Base-by-base conservation (phyloP, 2,329 filamentous ascomycete species). In the Aspergillus terreus region DNA sequence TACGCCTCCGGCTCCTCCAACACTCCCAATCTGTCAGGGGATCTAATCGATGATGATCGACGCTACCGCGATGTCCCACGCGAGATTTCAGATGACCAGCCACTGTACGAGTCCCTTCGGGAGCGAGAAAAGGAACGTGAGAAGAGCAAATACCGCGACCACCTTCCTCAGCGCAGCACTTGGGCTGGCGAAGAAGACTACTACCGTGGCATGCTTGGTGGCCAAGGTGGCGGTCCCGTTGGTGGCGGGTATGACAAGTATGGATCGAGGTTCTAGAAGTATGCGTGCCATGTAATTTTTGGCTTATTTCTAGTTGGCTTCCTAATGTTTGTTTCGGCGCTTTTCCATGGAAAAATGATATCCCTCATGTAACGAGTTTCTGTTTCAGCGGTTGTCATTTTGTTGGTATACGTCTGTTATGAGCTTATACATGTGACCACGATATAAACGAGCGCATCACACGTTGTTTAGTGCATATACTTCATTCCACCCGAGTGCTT, bases 131-230 rank as follows among this genome's bases (percentile, higher is more conserved):
- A 61, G 42, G 65, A 65, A 38, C 61, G 62, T 25, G 67, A 67
- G 44, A 66, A 59, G 40, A 58, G 46, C 41, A 61, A 60, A 30
- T 62, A 67, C 46, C 58, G 61, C 35, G 62, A 65, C 41, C 58
- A 63, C 38, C 49, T 49, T 5, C 47, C 57, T 12, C 53, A 59
- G 14, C 61, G 64, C 35, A 58, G 59, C 32, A 64, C 57, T 43
- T 70, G 70, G 52, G 59, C 55, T 23, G 61, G 51, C 40, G 69
- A 69, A 15, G 71, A 73, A 21, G 70, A 72, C n/a, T 73, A 71
- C 59, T 72, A 73, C 50, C 66, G 70, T 23, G 65, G 67, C 5
- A 46, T 64, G 44, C 55, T 65, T 27, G 65, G 63, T 48, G 63
- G 65, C 32, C 64, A 67, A 33, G 65, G 61, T 46, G 58, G 57